Base-by-base conservation (phyloP, 805 yeast genomes). In the Metschnikowia proteae region DNA sequence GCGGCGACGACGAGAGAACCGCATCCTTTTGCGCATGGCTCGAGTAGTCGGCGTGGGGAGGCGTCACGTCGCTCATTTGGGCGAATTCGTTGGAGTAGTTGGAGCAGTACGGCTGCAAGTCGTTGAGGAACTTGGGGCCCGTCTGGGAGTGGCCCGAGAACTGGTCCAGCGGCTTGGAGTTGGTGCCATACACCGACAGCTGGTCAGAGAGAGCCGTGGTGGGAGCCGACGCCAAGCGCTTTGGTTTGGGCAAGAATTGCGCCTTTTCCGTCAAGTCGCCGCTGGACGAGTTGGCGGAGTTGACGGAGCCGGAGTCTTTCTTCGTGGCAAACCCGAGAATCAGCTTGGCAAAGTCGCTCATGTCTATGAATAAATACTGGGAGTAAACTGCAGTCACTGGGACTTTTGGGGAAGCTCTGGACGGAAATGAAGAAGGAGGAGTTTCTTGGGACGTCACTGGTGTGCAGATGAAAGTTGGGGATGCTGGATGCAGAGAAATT, bases 171-270 rank as follows among this genome's bases (percentile, higher is more conserved):
- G 45, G 45, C 38, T 42, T 43, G 37, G 62, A 49, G 57, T 86
- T 84, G 4, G 89, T 84, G 2, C 90, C 91, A 64, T 83, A 78
- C 1, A 80, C 91, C 64, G 81, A 75, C 2, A 84, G 76, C 49
- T 76, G 76, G 51, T 79, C 78, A 42, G 82, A 74, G 7, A 85
- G 66, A 0, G 90, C 90, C 2, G 87, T 84, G 2, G 92, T 84
- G 17, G 91, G 87, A 4, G 82, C 72, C 0, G 66, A 68, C 36
- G 68, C 64, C 46, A 73, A 62, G 22, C 71, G 66, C 48, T 69
- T 71, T 34, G 76, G 76, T 48, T 69, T 71, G 37, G 76, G 76
- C 43, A 65, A 56, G 42, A 67, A 66, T 53, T 62, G 38, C 22
- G 38, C 26, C 13, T 33, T 45, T 25, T 37, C 38, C 27, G 51